phyloP scores from a whole-genome alignment of 2,329 filamentous ascomycete genomes.

The Fusarium beomiforme region DNA sequence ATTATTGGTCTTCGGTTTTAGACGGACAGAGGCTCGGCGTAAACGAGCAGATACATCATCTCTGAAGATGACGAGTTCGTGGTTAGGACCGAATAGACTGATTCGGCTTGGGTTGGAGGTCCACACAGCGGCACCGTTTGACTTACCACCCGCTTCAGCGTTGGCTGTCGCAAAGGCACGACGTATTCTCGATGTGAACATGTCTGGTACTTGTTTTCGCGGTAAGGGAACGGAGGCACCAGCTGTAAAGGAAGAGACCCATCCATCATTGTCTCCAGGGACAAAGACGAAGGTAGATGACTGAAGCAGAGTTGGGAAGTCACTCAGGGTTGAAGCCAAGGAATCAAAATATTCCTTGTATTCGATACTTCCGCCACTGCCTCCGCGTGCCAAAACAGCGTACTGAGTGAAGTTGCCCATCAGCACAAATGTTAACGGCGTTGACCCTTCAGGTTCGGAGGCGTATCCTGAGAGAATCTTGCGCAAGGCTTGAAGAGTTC shows the following conservation, averaged over 20 bases:
- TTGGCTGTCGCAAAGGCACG: conserved; percentile 84
- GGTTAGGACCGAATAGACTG: conserved; percentile 84
- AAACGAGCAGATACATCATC: conserved; percentile 87
- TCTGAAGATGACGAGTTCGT: conserved; percentile 87
- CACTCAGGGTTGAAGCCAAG: conserved; percentile 81
- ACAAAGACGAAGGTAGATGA: conserved; percentile 90
- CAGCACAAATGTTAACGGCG: conserved; percentile 83
- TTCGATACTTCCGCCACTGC: conserved; percentile 85
- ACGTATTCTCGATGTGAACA: conserved; percentile 89
- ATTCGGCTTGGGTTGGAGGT: conserved; percentile 87
- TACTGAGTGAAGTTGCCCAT: conserved; percentile 83
- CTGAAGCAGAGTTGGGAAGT: conserved; percentile 84
- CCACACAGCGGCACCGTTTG: conserved; percentile 75
- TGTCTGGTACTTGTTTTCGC: conserved; percentile 77
- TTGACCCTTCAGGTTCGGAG: conserved; percentile 67
- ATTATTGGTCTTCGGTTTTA: conserved; percentile 60
- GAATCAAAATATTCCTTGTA: conserved; percentile 97
- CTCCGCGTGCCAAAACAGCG: conserved; percentile 73
- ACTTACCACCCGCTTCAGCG: conserved; percentile 67
- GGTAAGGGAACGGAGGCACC: conserved; percentile 78
- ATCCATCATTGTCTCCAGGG: conserved; percentile 97
- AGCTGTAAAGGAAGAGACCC: conserved; percentile 85
- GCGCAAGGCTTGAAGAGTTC: conserved; percentile 81
- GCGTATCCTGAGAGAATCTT: conserved; percentile 82
- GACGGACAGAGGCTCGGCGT: conserved; percentile 77